phyloP scores from a whole-genome alignment of 139 green algal genomes.

The Prasinococcaceae sp. region DNA sequence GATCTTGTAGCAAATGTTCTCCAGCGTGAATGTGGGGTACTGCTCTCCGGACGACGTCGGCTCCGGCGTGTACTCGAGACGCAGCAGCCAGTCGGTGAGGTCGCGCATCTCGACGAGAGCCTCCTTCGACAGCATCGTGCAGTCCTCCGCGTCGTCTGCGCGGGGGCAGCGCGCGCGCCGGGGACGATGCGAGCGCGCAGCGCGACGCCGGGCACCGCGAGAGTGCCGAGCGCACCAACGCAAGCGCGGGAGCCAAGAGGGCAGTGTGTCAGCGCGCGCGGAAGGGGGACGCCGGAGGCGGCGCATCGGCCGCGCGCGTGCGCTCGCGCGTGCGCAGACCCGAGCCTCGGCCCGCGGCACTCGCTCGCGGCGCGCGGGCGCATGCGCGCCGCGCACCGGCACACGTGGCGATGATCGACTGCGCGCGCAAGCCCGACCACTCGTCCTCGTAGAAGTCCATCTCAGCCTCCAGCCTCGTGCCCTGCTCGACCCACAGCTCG shows the following conservation, averaged over 20 bases:
- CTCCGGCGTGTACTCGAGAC: background rate
- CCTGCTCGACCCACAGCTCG: background rate
- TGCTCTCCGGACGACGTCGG: background rate
- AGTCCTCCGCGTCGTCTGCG: background rate
- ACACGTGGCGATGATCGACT: background rate
- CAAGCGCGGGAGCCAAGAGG: too few relatives aligned
- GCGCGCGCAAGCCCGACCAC: background rate
- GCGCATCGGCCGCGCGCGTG: too few relatives aligned
- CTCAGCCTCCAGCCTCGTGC: background rate
- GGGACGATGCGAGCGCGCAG: too few relatives aligned
- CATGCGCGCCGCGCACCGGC: too few relatives aligned
- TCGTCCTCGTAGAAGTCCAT: background rate
- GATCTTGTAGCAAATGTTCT: background rate
- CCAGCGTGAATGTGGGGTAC: background rate
- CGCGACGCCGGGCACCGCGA: too few relatives aligned
- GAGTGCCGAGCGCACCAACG: too few relatives aligned
- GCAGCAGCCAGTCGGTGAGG: background rate
- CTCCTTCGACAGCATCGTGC: background rate
- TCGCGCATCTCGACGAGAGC: background rate
- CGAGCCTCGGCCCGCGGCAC: too few relatives aligned
- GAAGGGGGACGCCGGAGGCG: too few relatives aligned
- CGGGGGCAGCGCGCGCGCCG: too few relatives aligned
- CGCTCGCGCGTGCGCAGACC: too few relatives aligned
- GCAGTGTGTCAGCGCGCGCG: too few relatives aligned
- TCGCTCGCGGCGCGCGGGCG: too few relatives aligned